These are phyloP conservation scores for Camellia granthamiana DNA, from an alignment of 148 eudicot genomes.

Conservation along the genomic window DNA sequence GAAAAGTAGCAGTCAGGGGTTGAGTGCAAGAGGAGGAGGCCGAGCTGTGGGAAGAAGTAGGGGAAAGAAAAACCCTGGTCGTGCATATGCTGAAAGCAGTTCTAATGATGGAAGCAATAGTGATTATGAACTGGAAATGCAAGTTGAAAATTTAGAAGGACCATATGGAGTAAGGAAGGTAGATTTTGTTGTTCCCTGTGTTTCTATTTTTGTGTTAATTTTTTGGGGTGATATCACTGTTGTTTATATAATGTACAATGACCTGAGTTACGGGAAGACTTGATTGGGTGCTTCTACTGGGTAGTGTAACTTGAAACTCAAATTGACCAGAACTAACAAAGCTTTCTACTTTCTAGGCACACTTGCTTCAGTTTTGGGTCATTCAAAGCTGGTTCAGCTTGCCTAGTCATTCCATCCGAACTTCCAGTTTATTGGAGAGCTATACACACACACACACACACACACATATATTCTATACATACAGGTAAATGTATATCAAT, in stretches of 20 bases:
- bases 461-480: no score
- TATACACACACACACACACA: background rate
- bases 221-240: background rate
- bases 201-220: background rate
- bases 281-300: constrained; percentile 1
- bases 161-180: constrained; percentile 59
- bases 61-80: constrained; percentile 29
- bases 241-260: background rate
- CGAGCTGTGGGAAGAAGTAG: constrained; percentile 38
- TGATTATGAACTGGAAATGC: constrained; percentile 34
- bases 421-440: background rate
- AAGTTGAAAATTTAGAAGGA: constrained; percentile 28
- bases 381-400: background rate
- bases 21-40: constrained; percentile 29
- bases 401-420: background rate
- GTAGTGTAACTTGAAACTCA: background rate
- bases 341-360: background rate
- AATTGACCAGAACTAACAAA: background rate
- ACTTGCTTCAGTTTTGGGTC: background rate
- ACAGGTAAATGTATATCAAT: background rate
- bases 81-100: constrained; percentile 34
- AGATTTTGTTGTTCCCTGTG: constrained; percentile 18
- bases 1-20: constrained; percentile 16
- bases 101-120: constrained; percentile 30
- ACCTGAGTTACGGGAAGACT: background rate